These are phyloP conservation scores for Fragilariopsis cylindrus DNA, from an alignment of 108 stramenopile species.

Conservation along the genomic window DNA sequence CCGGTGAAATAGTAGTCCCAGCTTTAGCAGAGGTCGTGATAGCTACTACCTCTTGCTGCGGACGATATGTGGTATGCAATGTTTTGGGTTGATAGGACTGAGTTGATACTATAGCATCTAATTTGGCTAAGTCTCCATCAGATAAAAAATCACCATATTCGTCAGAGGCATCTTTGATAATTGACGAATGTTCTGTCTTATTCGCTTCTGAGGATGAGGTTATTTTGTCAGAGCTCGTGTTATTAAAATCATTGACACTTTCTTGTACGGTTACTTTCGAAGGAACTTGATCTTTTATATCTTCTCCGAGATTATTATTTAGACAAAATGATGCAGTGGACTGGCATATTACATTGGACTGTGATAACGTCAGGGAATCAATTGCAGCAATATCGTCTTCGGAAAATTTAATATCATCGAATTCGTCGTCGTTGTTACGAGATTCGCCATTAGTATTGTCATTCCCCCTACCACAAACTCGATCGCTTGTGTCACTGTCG, in stretches of 20 bases:
- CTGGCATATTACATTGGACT: no score
- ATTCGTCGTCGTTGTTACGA: constrained; percentile 19
- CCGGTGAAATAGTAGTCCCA: background rate
- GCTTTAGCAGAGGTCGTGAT: background rate
- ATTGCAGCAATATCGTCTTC: constrained; percentile 29
- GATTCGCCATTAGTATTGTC: no score
- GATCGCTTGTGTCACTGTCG: background rate
- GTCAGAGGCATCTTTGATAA: constrained; percentile 9
- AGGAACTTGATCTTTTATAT: background rate
- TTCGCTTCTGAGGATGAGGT: background rate
- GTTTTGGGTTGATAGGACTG: constrained; percentile 15
- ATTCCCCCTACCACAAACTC: no score
- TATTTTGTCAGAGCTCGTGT: background rate
- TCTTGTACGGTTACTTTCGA: background rate
- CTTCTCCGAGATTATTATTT: background rate
- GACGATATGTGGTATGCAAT: background rate
- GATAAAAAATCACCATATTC: constrained; percentile 47
- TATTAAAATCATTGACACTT: background rate
- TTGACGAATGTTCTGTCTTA: background rate
- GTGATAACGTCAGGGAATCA: constrained; percentile 18
- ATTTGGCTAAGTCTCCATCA: constrained; percentile 46
- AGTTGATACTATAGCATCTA: constrained; percentile 42
- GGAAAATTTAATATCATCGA: constrained; percentile 24
- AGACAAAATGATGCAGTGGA: background rate
- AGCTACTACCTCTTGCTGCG: constrained; percentile 1